A percentile compares a stretch with the other conserved stretches of the same genome.
Conservation (phyloP, 2,329 filamentous ascomycete genomes). For the Botrytis elliptica region DNA sequence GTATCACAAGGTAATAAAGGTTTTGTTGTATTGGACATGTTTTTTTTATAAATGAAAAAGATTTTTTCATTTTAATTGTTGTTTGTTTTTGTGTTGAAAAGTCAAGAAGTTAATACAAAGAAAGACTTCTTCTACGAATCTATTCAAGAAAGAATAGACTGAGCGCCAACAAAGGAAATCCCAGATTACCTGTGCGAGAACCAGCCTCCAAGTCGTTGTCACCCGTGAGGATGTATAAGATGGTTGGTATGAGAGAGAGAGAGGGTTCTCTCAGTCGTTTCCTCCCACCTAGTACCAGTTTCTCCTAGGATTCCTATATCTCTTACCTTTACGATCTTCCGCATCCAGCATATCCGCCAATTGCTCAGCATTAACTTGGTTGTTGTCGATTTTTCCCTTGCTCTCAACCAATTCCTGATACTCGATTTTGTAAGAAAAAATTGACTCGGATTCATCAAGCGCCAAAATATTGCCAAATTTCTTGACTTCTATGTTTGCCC, state of each 20-base stretch:
- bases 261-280: background rate
- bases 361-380: background rate
- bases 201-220: background rate
- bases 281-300: no score
- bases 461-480: background rate
- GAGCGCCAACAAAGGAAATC: background rate
- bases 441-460: background rate
- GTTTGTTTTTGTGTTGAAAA: background rate
- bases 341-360: background rate
- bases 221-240: background rate
- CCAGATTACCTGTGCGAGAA: background rate
- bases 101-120: background rate
- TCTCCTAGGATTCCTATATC: no score
- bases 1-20: background rate
- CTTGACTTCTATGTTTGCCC: background rate
- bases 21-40: background rate
- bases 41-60: background rate
- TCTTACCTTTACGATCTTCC: background rate
- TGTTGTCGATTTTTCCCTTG: background rate
- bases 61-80: background rate
- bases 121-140: background rate
- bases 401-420: background rate
- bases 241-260: background rate
- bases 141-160: background rate
- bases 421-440: background rate